Conservation (phyloP, 495 filamentous ascomycete species). For the Penicillium ucsense region DNA sequence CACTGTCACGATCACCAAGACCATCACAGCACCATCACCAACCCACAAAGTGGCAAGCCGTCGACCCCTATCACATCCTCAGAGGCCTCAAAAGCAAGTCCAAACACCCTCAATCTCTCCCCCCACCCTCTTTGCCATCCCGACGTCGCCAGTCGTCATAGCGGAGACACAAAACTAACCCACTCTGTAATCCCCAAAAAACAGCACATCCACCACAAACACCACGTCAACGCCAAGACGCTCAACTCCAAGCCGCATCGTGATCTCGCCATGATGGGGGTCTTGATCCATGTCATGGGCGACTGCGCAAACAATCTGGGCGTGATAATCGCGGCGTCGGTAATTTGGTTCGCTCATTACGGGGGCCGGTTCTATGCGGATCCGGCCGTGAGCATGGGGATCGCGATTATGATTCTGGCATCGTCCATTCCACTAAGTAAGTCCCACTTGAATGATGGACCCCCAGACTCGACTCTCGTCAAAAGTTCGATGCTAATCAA, state of each 20-base stretch:
- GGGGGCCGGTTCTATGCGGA: conserved; percentile 35
- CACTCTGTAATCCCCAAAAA: too few relatives aligned
- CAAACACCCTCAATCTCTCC: not conserved
- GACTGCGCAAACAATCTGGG: conserved; percentile 39
- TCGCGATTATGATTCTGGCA: conserved; percentile 34
- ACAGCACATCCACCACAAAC: conserved; percentile 5
- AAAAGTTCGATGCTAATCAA: conserved; percentile 11
- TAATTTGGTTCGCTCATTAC: conserved; percentile 33
- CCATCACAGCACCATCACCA: too few relatives aligned
- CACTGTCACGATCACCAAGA: too few relatives aligned
- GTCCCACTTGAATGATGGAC: too few relatives aligned
- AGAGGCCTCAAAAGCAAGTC: not conserved
- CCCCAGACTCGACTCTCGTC: too few relatives aligned
- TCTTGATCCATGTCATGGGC: conserved; percentile 38
- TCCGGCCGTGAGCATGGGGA: conserved; percentile 34
- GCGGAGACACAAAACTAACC: not conserved
- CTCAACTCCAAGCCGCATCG: not conserved
- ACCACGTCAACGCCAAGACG: not conserved
- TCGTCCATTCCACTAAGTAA: conserved; percentile 30
- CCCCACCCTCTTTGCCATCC: not conserved
- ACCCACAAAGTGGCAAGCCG: conserved; percentile 4
- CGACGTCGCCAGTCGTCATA: not conserved
- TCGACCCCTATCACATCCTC: not conserved
- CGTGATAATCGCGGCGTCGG: conserved; percentile 31
- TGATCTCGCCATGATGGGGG: conserved; percentile 37